phyloP scores from a whole-genome alignment of 202 grass and related monocot species.

The Brachypodium distachyon region DNA sequence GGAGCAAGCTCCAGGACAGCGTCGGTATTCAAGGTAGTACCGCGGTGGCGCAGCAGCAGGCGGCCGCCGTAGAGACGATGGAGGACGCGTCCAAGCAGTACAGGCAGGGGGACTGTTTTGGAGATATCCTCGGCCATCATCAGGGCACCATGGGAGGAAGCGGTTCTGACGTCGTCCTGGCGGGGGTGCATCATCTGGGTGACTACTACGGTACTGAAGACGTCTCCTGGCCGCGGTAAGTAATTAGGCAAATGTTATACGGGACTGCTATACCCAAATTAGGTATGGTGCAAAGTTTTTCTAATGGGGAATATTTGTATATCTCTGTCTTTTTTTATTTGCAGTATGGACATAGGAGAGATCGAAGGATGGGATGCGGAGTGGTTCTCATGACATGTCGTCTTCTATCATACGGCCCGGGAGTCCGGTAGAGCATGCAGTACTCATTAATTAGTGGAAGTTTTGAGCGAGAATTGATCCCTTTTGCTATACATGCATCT shows the following conservation, averaged over 20 bases:
- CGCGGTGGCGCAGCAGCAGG: not conserved
- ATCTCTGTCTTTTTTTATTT: slow-evolving; percentile 3
- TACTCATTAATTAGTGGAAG: not conserved
- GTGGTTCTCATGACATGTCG: slow-evolving; percentile 48
- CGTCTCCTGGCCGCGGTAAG: slow-evolving; percentile 58
- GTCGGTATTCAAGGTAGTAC: slow-evolving; percentile 28
- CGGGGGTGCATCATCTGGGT: slow-evolving; percentile 24
- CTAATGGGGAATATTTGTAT: not conserved
- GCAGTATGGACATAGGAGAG: slow-evolving; percentile 62
- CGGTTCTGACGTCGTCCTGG: not conserved
- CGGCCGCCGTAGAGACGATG: not conserved
- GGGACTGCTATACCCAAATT: not conserved
- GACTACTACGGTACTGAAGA: slow-evolving; percentile 33
- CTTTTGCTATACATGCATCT: not conserved
- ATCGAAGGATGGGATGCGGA: slow-evolving; percentile 65
- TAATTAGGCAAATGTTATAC: not conserved
- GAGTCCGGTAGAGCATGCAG: not conserved
- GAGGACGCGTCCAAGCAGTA: slow-evolving; percentile 12
- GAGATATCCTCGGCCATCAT: not conserved
- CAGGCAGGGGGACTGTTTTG: not conserved
- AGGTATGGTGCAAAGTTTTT: not conserved
- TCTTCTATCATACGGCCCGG: not conserved
- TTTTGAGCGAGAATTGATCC: slow-evolving; percentile 22
- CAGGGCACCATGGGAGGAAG: not conserved
- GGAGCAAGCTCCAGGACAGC: slow-evolving; percentile 75